Base-by-base conservation (phyloP, 768 basidiomycete species). In the Calocybe cyanea region DNA sequence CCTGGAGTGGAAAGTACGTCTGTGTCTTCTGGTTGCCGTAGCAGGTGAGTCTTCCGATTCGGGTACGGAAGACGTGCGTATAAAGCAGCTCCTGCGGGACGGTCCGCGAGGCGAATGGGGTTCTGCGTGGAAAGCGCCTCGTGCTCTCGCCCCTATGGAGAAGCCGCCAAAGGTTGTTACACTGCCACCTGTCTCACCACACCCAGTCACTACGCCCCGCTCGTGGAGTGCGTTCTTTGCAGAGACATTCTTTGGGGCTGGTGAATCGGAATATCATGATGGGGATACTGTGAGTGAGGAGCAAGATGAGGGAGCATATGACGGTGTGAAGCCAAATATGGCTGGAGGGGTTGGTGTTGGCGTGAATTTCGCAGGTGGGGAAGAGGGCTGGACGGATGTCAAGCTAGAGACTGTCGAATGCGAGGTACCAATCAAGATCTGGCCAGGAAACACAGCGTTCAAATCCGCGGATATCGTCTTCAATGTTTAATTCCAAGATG, bases 321-420 rank as follows among this genome's bases (percentile, higher is more conserved):
- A 78, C 57, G 75, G 78, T 33, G 68, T 76, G 9, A 71, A 72
- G 44, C 61, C 70, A 11, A 66, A 76, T 53, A 57, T 53, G 20
- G 73, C 56, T 1, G 78, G 78, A 10, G 76, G 75, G 8, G 75
- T 80, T 6, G 77, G 76, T n/a, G 61, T 65, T 38, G 71, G 75
- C 3, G 73, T 78, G 20, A 74, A 72, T 42, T 75, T 68, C 62
- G 74, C 69, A 4, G 79, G 76, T 0, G 67, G 65, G n/a, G 79
- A 81, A 48, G 73, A 70, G 4, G 82, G 71, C 1, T 92, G 87
- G 89, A 57, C 57, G 43, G 81, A 83, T 48, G 76, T 87, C 9
- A 70, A 63, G 57, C 74, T 85, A 19, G 93, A 97, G 75, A 88
- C 84, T 48, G 92, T 98, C 14, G 95, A 96, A 63, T 96, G 93